Percentiles rank a stretch among this genome's conserved stretches.
Conservation (phyloP, 768 basidiomycete genomes). For the Hypsizygus marmoreus region DNA sequence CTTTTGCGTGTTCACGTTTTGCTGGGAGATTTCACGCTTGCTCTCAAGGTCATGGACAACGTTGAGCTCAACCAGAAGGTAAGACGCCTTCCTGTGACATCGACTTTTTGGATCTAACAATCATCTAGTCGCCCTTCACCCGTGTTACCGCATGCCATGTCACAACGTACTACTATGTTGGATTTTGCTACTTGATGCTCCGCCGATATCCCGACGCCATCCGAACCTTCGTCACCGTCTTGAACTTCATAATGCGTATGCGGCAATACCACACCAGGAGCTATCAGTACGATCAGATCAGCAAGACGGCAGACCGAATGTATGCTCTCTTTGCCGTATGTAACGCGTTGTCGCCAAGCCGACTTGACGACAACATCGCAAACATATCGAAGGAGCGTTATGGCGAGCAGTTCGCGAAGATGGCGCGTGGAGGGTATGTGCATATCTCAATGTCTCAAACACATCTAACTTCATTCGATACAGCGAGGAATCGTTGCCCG, state of each 20-base stretch:
- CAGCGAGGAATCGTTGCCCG: slow-evolving; percentile 72
- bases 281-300: slow-evolving; percentile 98
- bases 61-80: slow-evolving; percentile 92
- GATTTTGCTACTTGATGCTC: slow-evolving; percentile 96
- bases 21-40: slow-evolving; percentile 94
- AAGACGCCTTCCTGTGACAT: slow-evolving; percentile 1
- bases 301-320: slow-evolving; percentile 97
- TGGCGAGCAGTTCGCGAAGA: slow-evolving; percentile 86
- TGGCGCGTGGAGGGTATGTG: slow-evolving; percentile 72
- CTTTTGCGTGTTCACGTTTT: slow-evolving; percentile 94
- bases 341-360: slow-evolving; percentile 88
- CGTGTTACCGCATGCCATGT: slow-evolving; percentile 97
- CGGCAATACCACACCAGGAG: slow-evolving; percentile 95
- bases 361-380: slow-evolving; percentile 93
- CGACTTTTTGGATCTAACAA: slow-evolving; percentile 12
- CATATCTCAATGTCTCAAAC: background rate
- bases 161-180: slow-evolving; percentile 92
- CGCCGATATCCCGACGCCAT: slow-evolving; percentile 94
- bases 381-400: slow-evolving; percentile 91
- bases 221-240: slow-evolving; percentile 86
- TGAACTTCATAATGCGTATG: slow-evolving; percentile 96
- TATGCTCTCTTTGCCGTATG: slow-evolving; percentile 94
- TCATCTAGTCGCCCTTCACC: slow-evolving; percentile 76
- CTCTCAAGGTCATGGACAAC: slow-evolving; percentile 91
- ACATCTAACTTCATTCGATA: background rate